Conservation (phyloP, 2,329 filamentous ascomycete species). For the Aspergillus pseudoterreus region DNA sequence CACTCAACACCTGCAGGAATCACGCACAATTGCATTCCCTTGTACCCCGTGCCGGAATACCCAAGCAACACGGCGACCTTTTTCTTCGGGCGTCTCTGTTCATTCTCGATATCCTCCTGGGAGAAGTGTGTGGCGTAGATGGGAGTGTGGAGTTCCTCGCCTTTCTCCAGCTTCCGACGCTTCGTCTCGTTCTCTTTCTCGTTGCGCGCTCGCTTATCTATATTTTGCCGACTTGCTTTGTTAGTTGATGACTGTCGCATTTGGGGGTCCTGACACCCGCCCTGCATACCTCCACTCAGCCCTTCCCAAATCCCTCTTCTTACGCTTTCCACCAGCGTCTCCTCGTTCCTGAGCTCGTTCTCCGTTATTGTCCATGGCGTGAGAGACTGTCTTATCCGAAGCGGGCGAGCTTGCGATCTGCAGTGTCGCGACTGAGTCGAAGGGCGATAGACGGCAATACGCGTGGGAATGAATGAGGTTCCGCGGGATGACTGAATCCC, state of each 20-base stretch:
- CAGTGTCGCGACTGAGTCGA: background rate
- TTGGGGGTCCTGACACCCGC: background rate
- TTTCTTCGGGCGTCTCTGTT: slow-evolving; percentile 84
- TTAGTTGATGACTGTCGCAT: slow-evolving; percentile 38
- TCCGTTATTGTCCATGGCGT: slow-evolving; percentile 34
- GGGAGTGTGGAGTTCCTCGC: slow-evolving; percentile 36
- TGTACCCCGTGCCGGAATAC: slow-evolving; percentile 94
- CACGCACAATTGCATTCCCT: slow-evolving; percentile 81
- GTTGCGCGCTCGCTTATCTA: slow-evolving; percentile 52
- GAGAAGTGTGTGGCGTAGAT: slow-evolving; percentile 60
- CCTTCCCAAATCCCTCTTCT: slow-evolving; percentile 65
- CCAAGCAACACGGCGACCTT: slow-evolving; percentile 96
- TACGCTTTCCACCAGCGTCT: slow-evolving; percentile 44
- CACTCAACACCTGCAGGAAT: background rate
- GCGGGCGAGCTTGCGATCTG: background rate
- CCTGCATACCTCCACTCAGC: slow-evolving; percentile 59
- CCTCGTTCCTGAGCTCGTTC: slow-evolving; percentile 26
- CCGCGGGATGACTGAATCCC: slow-evolving; percentile 1
- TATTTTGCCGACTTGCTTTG: slow-evolving; percentile 48
- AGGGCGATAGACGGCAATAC: background rate
- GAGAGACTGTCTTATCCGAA: background rate
- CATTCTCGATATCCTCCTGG: slow-evolving; percentile 80
- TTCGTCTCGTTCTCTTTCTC: slow-evolving; percentile 53
- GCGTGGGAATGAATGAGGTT: background rate
- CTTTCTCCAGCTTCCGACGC: slow-evolving; percentile 51